Percentiles rank a stretch among this genome's conserved stretches.
These are phyloP conservation scores for Oxytropis ochrocephala DNA, from an alignment of 306 rosid species.

Conservation along the genomic window DNA sequence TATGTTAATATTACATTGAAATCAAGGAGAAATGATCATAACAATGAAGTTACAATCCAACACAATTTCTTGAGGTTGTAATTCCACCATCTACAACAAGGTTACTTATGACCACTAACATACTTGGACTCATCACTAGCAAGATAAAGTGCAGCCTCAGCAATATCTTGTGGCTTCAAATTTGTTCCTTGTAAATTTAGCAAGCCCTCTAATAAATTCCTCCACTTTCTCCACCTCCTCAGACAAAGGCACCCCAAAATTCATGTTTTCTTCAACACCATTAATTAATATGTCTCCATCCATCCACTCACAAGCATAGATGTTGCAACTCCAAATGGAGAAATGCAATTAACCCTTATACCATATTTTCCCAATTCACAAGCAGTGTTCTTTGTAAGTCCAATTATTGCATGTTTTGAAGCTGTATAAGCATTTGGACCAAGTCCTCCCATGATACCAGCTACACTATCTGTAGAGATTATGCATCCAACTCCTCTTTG, in stretches of 20 bases:
- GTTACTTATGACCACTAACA: constrained; percentile 89
- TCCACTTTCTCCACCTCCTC: constrained; percentile 73
- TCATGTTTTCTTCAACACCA: constrained; percentile 18
- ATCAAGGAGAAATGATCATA: neutral
- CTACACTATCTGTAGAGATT: constrained; percentile 69
- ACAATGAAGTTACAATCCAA: constrained; percentile 33
- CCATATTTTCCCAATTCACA: constrained; percentile 78
- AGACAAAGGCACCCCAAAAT: constrained; percentile 39
- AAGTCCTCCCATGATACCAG: constrained; percentile 69
- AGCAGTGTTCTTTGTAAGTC: constrained; percentile 70
- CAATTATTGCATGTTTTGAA: constrained; percentile 88
- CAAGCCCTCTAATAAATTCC: constrained; percentile 73
- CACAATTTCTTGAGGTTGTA: constrained; percentile 70
- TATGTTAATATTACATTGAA: no score
- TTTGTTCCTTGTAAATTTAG: constrained; percentile 65
- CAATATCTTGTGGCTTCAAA: constrained; percentile 60
- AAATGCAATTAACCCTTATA: constrained; percentile 74
- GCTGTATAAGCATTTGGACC: constrained; percentile 93
- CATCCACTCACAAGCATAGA: constrained; percentile 75
- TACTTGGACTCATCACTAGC: constrained; percentile 91
- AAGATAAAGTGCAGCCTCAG: constrained; percentile 90
- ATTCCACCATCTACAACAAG: constrained; percentile 92
- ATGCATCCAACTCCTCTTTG: constrained; percentile 63
- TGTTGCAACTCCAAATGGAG: constrained; percentile 94
- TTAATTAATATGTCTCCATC: constrained; percentile 51